These are phyloP conservation scores for Lactifluus hygrophoroides DNA, from an alignment of 768 basidiomycete genomes.

Conservation along the genomic window DNA sequence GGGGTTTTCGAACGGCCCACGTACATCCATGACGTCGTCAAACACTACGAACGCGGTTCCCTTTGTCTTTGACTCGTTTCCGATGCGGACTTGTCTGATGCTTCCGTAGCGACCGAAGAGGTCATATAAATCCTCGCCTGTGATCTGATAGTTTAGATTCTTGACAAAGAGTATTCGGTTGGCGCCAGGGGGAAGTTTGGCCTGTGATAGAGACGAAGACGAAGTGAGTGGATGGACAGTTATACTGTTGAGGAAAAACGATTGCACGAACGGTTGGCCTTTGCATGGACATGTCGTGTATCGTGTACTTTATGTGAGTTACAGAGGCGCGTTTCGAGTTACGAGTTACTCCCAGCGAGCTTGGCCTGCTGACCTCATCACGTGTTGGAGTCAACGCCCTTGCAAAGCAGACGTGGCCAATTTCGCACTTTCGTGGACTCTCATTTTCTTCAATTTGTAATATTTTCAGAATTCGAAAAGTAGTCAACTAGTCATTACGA, in stretches of 20 bases:
- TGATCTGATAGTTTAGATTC: conserved; percentile 88
- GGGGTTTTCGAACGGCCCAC: conserved; percentile 23
- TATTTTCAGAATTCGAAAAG: too few relatives aligned
- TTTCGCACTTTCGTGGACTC: too few relatives aligned
- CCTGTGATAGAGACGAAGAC: conserved; percentile 31
- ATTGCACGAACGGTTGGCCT: conserved; percentile 53
- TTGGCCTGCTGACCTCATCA: background rate
- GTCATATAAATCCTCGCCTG: conserved; percentile 92
- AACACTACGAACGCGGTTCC: conserved; percentile 97
- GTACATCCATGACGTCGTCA: conserved; percentile 92
- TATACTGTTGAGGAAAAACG: background rate
- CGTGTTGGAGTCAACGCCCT: too few relatives aligned
- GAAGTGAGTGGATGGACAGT: background rate
- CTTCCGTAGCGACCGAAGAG: conserved; percentile 96
- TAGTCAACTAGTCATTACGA: too few relatives aligned
- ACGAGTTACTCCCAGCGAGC: too few relatives aligned
- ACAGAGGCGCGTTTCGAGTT: too few relatives aligned
- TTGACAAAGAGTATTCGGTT: conserved; percentile 91
- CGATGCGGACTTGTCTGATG: conserved; percentile 91
- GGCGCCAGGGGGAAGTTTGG: conserved; percentile 85
- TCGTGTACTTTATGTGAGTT: too few relatives aligned
- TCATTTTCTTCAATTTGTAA: too few relatives aligned
- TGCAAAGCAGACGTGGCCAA: too few relatives aligned
- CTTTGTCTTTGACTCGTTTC: conserved; percentile 84
- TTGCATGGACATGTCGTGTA: conserved; percentile 47